phyloP scores from a whole-genome alignment of 169 alveolate species.

The Perkinsus olseni region DNA sequence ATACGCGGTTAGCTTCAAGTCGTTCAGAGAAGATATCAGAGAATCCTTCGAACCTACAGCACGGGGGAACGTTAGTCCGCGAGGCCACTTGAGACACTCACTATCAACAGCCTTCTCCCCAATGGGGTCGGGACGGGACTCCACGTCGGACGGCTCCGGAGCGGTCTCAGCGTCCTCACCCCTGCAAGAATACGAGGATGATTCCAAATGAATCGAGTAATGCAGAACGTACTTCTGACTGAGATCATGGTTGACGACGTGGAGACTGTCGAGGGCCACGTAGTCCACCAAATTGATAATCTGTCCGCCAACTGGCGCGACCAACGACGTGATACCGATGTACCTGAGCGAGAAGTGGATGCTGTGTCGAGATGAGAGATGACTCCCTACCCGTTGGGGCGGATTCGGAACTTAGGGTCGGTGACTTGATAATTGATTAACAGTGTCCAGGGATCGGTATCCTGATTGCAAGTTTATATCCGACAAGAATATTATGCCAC shows the following conservation, averaged over 20 bases:
- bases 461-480: not conserved
- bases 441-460: not conserved
- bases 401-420: not conserved
- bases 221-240: not conserved
- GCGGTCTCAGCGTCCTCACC: not conserved
- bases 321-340: not conserved
- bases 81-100: not conserved
- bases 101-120: not conserved
- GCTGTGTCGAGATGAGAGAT: not conserved
- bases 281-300: not conserved
- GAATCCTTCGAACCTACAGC: not conserved
- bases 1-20: not conserved
- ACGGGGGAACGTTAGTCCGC: not conserved
- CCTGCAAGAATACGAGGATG: not conserved
- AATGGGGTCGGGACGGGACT: not conserved
- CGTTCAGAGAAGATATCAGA: not conserved
- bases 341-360: not conserved
- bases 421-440: not conserved
- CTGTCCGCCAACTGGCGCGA: not conserved
- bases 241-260: not conserved
- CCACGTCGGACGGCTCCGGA: not conserved
- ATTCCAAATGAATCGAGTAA: not conserved
- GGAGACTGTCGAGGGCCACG: not conserved
- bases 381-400: not conserved
- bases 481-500: no score